Conservation (phyloP, 805 yeast genomes). For the Zygoascus tannicola region DNA sequence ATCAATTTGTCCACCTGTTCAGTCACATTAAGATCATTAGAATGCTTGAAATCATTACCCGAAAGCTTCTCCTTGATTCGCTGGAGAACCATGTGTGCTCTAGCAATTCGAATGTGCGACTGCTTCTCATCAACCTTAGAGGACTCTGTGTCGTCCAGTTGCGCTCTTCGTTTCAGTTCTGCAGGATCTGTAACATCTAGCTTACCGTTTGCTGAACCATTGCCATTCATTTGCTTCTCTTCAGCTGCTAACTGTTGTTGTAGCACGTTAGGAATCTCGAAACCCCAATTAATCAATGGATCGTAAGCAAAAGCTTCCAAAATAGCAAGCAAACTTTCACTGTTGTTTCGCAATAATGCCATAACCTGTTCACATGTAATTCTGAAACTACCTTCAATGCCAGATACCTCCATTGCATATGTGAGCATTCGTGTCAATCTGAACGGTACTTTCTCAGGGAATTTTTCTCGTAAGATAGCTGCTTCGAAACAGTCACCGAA, state of each 20-base stretch:
- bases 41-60: slow-evolving; percentile 82
- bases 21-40: slow-evolving; percentile 64
- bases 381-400: slow-evolving; percentile 94
- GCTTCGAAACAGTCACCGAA: slow-evolving; percentile 99
- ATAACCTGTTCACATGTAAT: slow-evolving; percentile 96
- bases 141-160: slow-evolving; percentile 71
- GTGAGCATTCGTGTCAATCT: slow-evolving; percentile 93
- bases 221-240: slow-evolving; percentile 3
- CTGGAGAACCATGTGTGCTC: slow-evolving; percentile 83
- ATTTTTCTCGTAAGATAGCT: slow-evolving; percentile 90
- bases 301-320: slow-evolving; percentile 97
- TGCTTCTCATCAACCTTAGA: slow-evolving; percentile 56
- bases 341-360: slow-evolving; percentile 87
- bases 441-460: slow-evolving; percentile 97
- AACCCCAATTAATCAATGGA: slow-evolving; percentile 98
- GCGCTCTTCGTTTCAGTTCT: slow-evolving; percentile 60
- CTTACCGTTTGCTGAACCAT: slow-evolving; percentile 1
- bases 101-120: slow-evolving; percentile 66
- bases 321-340: slow-evolving; percentile 95
- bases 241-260: slow-evolving; percentile 6
- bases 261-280: slow-evolving; percentile 67
- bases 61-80: slow-evolving; percentile 87
- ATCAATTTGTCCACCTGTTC: slow-evolving; percentile 89
- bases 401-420: slow-evolving; percentile 98
- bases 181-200: slow-evolving; percentile 43